Evolutionary conservation across 2,329 filamentous ascomycete genomes (phyloP), one percentile per base, ranked within the genome.

Genomic region (Hypomyces perniciosus): DNA sequence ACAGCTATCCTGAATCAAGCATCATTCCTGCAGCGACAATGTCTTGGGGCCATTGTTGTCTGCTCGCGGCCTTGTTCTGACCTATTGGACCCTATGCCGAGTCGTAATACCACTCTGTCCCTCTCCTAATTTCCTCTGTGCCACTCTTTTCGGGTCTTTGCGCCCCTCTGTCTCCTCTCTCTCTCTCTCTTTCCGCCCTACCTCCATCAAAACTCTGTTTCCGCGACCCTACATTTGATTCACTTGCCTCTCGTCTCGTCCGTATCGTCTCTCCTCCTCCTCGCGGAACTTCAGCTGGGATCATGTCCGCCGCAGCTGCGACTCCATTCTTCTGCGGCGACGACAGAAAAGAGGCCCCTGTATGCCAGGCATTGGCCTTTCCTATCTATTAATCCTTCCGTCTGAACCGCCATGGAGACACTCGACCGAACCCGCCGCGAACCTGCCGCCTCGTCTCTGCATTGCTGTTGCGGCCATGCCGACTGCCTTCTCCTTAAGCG

Each of bases 381-480:
- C 12, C 10, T 10, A 39, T 34, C 35, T 43, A 34, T 27, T 40
- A 20, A 38, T 26, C 26, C 26, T 10, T 3, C 37, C 8, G 9
- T 33, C 7, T 8, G 4, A 5, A n/a, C 10, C 48, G 30, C 33
- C 33, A 54, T 54, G 52, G 52, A 54, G 8, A 60, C 54, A 55
- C 59, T 61, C 42, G 56, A 61, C 46, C 49, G 51, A 42, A 52
- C 53, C 37, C 56, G 56, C 51, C 52, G 49, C 35, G 59, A 62
- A 39, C 56, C 64, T 45, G 54, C 58, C 42, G 49, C 64, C 47
- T 62, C 69, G 40, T 59, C 71, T 13, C 64, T 83, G 56, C 73
- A 71, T 46, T 97, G 93, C 76, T 99, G 92, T 72, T 99, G 92
- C 72, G 91, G 90, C 51, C 84, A 83, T 58, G 66, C 76, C 55